Conservation (phyloP, 192 early-diverging fungal species). For the Glomus cerebriforme region DNA sequence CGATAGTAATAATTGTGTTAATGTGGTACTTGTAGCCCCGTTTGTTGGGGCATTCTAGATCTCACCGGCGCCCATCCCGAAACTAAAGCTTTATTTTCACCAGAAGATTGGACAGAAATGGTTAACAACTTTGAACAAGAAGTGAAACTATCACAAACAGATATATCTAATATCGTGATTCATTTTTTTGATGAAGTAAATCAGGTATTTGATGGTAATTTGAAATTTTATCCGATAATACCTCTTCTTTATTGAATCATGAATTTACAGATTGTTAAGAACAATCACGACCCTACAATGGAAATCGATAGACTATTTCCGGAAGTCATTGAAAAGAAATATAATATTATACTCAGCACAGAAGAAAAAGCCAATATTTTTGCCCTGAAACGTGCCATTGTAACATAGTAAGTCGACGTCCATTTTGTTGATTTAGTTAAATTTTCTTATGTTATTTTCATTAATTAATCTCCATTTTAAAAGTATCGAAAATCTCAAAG, state of each 20-base stretch:
- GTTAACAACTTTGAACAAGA: constrained; percentile 34
- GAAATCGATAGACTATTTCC: constrained; percentile 19
- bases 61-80: constrained; percentile 32
- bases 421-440: neutral
- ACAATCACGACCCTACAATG: constrained; percentile 1
- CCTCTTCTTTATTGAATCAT: constrained; percentile 25
- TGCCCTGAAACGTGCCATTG: neutral
- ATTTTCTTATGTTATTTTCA: constrained; percentile 5
- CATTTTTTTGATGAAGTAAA: constrained; percentile 34
- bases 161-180: constrained; percentile 31
- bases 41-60: constrained; percentile 35
- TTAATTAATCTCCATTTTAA: neutral
- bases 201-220: constrained; percentile 16
- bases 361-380: constrained; percentile 16
- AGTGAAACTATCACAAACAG: constrained; percentile 24
- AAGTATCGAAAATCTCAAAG: constrained; percentile 27
- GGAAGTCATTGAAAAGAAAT: constrained; percentile 10
- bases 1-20: neutral
- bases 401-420: constrained; percentile 16
- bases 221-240: constrained; percentile 17
- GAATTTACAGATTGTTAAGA: constrained; percentile 21
- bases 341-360: constrained; percentile 18
- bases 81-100: constrained; percentile 26
- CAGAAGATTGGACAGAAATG: constrained; percentile 32
- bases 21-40: constrained; percentile 10